Conservation (phyloP, 352 stramenopile species). For the Phytophthora lateralis region DNA sequence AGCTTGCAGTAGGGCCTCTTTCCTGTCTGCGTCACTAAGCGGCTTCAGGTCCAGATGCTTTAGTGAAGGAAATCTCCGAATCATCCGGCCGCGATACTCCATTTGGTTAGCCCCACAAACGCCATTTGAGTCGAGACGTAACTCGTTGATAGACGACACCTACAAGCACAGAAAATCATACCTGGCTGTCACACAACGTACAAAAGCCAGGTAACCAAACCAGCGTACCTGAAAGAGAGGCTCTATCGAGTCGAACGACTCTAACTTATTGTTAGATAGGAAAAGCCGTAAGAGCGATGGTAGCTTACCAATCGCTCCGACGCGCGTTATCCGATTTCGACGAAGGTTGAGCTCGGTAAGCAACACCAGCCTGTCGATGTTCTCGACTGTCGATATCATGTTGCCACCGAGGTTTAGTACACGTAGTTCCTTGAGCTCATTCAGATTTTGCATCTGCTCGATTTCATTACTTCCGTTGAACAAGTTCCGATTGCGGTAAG, state of each 20-base stretch:
- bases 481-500: background rate
- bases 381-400: slow-evolving; percentile 73
- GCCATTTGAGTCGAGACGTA: slow-evolving; percentile 88
- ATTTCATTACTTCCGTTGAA: slow-evolving; percentile 83
- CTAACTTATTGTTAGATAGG: slow-evolving; percentile 91
- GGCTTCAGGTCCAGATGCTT: slow-evolving; percentile 87
- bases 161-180: slow-evolving; percentile 6
- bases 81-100: slow-evolving; percentile 74
- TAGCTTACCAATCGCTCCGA: slow-evolving; percentile 66
- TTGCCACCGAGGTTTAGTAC: slow-evolving; percentile 94
- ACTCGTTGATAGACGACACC: slow-evolving; percentile 77
- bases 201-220: slow-evolving; percentile 5
- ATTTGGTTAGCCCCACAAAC: slow-evolving; percentile 51
- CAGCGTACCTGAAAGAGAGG: slow-evolving; percentile 64
- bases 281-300: slow-evolving; percentile 89
- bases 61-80: slow-evolving; percentile 73
- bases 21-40: slow-evolving; percentile 78
- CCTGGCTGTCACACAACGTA: background rate
- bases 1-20: slow-evolving; percentile 43
- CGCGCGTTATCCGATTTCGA: slow-evolving; percentile 74
- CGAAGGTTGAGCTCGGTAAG: slow-evolving; percentile 92
- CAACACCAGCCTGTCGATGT: slow-evolving; percentile 75
- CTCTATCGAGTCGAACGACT: slow-evolving; percentile 68
- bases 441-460: slow-evolving; percentile 84
- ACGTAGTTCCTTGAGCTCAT: slow-evolving; percentile 82